A percentile compares a stretch with the other conserved stretches of the same genome.
Conservation (phyloP, 768 basidiomycete genomes). For the Scleroderma citrinum region DNA sequence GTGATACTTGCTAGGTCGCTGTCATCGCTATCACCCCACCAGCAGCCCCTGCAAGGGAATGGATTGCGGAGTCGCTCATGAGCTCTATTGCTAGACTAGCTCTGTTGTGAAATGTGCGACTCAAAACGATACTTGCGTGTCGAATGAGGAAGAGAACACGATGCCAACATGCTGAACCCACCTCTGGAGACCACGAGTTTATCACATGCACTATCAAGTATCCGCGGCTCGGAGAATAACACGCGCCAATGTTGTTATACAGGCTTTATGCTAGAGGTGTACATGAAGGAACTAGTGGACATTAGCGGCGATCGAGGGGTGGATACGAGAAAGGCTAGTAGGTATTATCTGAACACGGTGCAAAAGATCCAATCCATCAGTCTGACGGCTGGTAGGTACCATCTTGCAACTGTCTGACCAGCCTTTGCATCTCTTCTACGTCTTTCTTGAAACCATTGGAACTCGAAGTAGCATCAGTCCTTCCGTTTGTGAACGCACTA, state of each 20-base stretch:
- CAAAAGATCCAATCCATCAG: not conserved
- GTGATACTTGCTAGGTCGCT: constrained; percentile 65
- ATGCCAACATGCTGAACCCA: not conserved
- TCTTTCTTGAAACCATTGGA: constrained; percentile 62
- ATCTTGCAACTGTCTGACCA: constrained; percentile 44
- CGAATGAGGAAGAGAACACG: not conserved
- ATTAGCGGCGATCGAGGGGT: not conserved
- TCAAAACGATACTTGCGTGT: not conserved
- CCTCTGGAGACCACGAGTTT: too few relatives aligned
- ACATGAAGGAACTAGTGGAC: not conserved
- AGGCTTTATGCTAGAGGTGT: not conserved
- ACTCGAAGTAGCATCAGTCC: constrained; percentile 38
- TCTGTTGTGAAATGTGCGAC: not conserved
- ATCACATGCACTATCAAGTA: constrained; percentile 11
- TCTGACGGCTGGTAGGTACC: constrained; percentile 14
- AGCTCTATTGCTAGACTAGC: not conserved
- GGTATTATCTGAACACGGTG: not conserved
- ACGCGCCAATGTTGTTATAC: not conserved
- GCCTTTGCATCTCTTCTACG: constrained; percentile 61
- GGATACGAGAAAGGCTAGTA: not conserved
- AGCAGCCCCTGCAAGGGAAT: constrained; percentile 82
- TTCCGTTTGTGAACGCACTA: constrained; percentile 38
- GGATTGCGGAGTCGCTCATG: constrained; percentile 81
- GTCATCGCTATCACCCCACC: constrained; percentile 91
- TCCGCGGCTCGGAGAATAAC: not conserved